These are phyloP conservation scores for button mushroom (Agaricus bisporus) DNA, from an alignment of 768 basidiomycete species.

Conservation along the genomic window DNA sequence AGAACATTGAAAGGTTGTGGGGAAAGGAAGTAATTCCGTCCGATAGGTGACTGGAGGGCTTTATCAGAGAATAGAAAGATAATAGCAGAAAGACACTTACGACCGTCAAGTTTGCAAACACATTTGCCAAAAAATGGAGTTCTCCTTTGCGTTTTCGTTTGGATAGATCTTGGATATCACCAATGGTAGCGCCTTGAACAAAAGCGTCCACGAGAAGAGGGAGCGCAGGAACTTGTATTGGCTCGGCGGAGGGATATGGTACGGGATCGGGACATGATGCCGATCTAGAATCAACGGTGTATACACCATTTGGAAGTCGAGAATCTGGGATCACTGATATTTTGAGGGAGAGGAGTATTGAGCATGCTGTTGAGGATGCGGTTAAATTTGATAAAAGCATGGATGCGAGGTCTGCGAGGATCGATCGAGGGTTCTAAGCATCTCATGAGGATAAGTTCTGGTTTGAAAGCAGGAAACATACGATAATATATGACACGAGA, in stretches of 20 bases:
- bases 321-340: constrained; percentile 54
- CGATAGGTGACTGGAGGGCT: constrained; percentile 53
- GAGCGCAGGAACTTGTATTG: constrained; percentile 54
- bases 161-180: constrained; percentile 40
- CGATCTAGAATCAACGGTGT: constrained; percentile 72
- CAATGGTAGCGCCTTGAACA: constrained; percentile 59
- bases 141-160: constrained; percentile 63
- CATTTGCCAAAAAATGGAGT: constrained; percentile 88
- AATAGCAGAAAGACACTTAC: constrained; percentile 36
- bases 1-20: constrained; percentile 50
- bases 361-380: constrained; percentile 62
- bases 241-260: constrained; percentile 56
- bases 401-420: constrained; percentile 90
- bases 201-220: constrained; percentile 90
- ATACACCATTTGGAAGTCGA: constrained; percentile 48
- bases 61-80: too few relatives aligned
- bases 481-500: constrained; percentile 85
- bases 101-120: constrained; percentile 86
- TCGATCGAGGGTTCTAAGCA: constrained; percentile 77
- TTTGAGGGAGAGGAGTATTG: constrained; percentile 55
- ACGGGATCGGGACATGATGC: constrained; percentile 73
- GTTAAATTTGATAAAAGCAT: constrained; percentile 97
- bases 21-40: constrained; percentile 75
- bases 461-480: constrained; percentile 32
- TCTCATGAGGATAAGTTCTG: constrained; percentile 8